Percentiles rank a stretch among this genome's conserved stretches.
These are phyloP conservation scores for Trametopsis cervina DNA, from an alignment of 768 basidiomycete genomes.

Conservation along the genomic window DNA sequence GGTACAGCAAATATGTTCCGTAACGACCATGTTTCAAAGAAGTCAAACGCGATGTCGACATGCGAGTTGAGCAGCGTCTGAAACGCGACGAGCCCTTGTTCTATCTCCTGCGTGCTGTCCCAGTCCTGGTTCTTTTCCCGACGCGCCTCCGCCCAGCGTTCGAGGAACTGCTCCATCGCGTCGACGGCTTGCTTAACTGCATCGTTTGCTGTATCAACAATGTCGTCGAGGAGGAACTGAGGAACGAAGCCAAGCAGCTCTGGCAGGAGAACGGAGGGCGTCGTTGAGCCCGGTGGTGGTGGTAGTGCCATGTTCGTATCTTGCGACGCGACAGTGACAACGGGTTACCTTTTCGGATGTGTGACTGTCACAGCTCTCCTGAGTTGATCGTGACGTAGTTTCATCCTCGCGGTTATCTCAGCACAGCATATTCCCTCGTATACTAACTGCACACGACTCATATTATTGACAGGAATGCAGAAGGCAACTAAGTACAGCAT, in stretches of 20 bases:
- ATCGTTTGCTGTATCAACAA: slow-evolving; percentile 77
- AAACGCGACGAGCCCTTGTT: slow-evolving; percentile 78
- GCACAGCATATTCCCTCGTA: too few species aligned
- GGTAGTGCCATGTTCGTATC: slow-evolving; percentile 17
- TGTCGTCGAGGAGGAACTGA: slow-evolving; percentile 78
- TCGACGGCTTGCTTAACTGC: slow-evolving; percentile 73
- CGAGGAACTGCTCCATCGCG: slow-evolving; percentile 72
- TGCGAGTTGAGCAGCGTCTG: slow-evolving; percentile 86
- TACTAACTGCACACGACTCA: too few species aligned
- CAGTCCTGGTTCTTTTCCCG: slow-evolving; percentile 36
- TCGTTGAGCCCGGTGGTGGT: slow-evolving; percentile 18
- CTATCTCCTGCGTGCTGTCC: slow-evolving; percentile 63
- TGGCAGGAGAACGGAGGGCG: slow-evolving; percentile 47
- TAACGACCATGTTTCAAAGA: slow-evolving; percentile 85
- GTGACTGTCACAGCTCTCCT: too few species aligned
- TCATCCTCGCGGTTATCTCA: too few species aligned
- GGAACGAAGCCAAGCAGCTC: slow-evolving; percentile 83
- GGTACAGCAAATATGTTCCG: slow-evolving; percentile 83
- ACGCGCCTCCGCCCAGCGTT: slow-evolving; percentile 66
- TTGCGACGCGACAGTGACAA: too few species aligned
- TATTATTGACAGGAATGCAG: too few species aligned
- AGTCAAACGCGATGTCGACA: slow-evolving; percentile 86
- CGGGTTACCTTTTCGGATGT: too few species aligned
- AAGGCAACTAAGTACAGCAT: too few species aligned
- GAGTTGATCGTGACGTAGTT: too few species aligned